Percentiles rank a stretch among this genome's conserved stretches.
Conservation (phyloP, 148 eudicot genomes). For the Bassia scoparia region DNA sequence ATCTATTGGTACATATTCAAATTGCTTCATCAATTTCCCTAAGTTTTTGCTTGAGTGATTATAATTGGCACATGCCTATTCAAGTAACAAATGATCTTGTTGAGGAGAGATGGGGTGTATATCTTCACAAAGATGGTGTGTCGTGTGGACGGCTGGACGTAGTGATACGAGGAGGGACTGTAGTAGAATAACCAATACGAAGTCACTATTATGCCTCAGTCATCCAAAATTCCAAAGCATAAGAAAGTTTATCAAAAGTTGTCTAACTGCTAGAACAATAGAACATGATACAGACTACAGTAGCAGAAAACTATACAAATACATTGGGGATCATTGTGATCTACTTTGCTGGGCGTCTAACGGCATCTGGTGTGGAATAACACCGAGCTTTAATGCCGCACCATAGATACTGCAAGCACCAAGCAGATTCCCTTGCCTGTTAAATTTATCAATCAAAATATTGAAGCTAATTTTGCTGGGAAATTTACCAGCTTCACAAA, state of each 20-base stretch:
- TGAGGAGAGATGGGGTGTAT: too few species aligned
- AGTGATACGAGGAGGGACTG: neutral
- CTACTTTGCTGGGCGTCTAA: constrained; percentile 3
- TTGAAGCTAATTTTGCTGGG: constrained; percentile 46
- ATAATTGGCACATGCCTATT: neutral
- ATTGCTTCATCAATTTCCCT: neutral
- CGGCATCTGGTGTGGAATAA: constrained; percentile 43
- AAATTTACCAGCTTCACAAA: constrained; percentile 34
- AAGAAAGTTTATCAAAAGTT: neutral
- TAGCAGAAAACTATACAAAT: constrained; percentile 1
- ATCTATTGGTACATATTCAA: neutral
- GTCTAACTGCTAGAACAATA: neutral
- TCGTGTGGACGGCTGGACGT: neutral
- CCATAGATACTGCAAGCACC: constrained; percentile 50
- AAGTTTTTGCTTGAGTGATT: neutral
- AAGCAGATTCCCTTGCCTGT: constrained; percentile 38
- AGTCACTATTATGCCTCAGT: neutral
- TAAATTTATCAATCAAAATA: constrained; percentile 54
- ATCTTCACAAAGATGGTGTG: too few species aligned
- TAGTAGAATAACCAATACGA: too few species aligned
- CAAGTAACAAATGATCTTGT: too few species aligned
- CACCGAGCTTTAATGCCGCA: constrained; percentile 63
- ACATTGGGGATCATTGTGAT: neutral
- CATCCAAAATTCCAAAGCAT: neutral
- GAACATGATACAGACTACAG: too few species aligned